Percentiles rank a stretch among this genome's conserved stretches.
These are phyloP conservation scores for Pistacia vera DNA, from an alignment of 345 rosid genomes.

Conservation along the genomic window DNA sequence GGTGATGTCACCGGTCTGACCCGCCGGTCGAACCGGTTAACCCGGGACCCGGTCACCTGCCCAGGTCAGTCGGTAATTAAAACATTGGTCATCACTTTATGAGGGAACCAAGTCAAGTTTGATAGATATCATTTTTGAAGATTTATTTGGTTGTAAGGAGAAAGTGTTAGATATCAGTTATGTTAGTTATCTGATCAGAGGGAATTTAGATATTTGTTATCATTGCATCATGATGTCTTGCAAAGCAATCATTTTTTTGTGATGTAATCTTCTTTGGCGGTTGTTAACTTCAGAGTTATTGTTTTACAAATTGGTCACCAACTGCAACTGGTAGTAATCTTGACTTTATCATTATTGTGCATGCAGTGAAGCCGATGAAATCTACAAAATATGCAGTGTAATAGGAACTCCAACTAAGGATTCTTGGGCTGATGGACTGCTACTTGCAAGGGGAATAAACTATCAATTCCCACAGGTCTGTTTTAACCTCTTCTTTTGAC, in stretches of 20 bases:
- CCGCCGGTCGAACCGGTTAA: no score
- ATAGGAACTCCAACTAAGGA: slow-evolving; percentile 80
- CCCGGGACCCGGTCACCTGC: no score
- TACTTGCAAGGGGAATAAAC: slow-evolving; percentile 74
- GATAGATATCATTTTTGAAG: neutral
- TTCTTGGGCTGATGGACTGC: slow-evolving; percentile 87
- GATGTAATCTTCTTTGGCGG: neutral
- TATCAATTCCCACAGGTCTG: slow-evolving; percentile 82
- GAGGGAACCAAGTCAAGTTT: neutral
- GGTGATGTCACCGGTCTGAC: no score
- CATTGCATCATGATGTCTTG: neutral
- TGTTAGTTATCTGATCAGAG: neutral
- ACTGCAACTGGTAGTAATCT: neutral
- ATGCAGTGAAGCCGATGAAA: slow-evolving; percentile 96
- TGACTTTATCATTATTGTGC: neutral
- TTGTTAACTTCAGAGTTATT: neutral
- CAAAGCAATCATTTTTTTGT: neutral
- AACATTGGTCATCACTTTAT: no score
- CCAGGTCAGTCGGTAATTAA: no score
- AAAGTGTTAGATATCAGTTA: neutral
- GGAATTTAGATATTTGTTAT: neutral
- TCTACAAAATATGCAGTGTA: slow-evolving; percentile 86
- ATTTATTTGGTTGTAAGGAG: neutral
- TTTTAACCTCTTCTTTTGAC: neutral
- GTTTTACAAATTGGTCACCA: neutral